Base-by-base conservation (phyloP, 768 basidiomycete genomes). In the Polyporus arcularius region DNA sequence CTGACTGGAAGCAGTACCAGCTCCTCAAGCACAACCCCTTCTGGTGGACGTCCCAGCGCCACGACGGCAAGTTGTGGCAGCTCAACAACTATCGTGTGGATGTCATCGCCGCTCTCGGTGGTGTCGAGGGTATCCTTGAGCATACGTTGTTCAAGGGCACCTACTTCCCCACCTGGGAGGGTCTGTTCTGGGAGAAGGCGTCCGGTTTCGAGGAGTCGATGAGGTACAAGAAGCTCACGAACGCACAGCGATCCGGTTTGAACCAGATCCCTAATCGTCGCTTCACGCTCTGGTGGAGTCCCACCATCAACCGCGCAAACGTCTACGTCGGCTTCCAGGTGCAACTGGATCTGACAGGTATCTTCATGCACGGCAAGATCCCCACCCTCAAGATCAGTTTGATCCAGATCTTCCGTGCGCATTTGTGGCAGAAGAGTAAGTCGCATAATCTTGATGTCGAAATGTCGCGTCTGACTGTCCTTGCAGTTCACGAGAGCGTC, bases 311-410 rank as follows among this genome's bases (percentile, higher is more conserved):
- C 76, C 93, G 97, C 65, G 96, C 97, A 55, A 99, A 99, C 72
- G 96, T 98, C 72, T 97, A 97, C 70, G 96, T 98, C 73, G 97
- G 97, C 85, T 99, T 99, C 92, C 97, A 98, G 74, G 97, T 99
- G 18, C 96, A 98, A 70, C 85, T 99, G 48, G 97, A 99, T 82
- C 75, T 99, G 63, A 99, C 97, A 14, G 95, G 94, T 70, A 94
- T 96, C 63, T 96, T 96, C 82, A 96, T 93, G 90, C 96, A 97
- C 76, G 96, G 96, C 69, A 98, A 99, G 80, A 96, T 98, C 64
- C 95, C 95, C 12, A 97, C 96, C 2, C 78, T 98, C 66, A 98
- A 98, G 80, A 99, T 99, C 78, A 95, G 92, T 76, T 86, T 98
- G 79, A 99, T 99, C 68, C 97, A 98, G 71, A 97, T 99, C 69